Percentiles rank a stretch among this genome's conserved stretches.
These are phyloP conservation scores for Aschersonia sp. DNA, from an alignment of 2,329 filamentous ascomycete genomes.

Conservation along the genomic window DNA sequence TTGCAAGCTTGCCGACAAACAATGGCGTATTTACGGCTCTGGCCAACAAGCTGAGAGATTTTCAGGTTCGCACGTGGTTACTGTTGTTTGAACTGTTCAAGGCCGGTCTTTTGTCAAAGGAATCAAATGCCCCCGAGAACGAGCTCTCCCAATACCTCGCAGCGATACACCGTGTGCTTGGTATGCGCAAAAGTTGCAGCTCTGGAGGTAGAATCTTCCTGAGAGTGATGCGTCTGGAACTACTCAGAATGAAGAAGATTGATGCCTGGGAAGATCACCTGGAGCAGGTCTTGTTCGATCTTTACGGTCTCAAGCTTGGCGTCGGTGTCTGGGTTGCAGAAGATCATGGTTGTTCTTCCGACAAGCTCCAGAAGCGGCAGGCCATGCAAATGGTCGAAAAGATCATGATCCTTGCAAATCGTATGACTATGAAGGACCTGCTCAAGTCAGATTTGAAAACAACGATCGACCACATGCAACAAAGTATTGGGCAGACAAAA, in stretches of 20 bases:
- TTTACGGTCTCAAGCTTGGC: conserved; percentile 68
- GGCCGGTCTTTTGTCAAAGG: conserved; percentile 56
- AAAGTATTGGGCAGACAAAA: conserved; percentile 67
- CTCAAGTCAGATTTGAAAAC: conserved; percentile 81
- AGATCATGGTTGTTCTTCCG: conserved; percentile 67
- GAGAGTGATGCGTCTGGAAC: conserved; percentile 74
- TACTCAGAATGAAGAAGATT: conserved; percentile 60
- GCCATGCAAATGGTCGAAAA: conserved; percentile 74
- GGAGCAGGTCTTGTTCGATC: conserved; percentile 68
- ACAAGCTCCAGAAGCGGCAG: conserved; percentile 66
- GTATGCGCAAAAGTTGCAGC: conserved; percentile 74
- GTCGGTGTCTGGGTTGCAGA: conserved; percentile 49
- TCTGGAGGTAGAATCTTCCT: conserved; percentile 76
- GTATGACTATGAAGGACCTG: conserved; percentile 80
- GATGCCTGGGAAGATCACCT: conserved; percentile 79
- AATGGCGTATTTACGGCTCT: conserved; percentile 37
- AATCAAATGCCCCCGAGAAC: conserved; percentile 46
- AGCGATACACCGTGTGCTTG: conserved; percentile 70
- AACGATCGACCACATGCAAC: conserved; percentile 87
- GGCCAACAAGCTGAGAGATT: conserved; percentile 63
- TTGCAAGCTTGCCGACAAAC: conserved; percentile 44
- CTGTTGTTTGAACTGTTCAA: conserved; percentile 70
- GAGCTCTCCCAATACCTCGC: conserved; percentile 69
- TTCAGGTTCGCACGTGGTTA: conserved; percentile 80
- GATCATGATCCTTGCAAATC: conserved; percentile 64